Conservation (phyloP, 164 flowering plant species). For the Vitis riparia region DNA sequence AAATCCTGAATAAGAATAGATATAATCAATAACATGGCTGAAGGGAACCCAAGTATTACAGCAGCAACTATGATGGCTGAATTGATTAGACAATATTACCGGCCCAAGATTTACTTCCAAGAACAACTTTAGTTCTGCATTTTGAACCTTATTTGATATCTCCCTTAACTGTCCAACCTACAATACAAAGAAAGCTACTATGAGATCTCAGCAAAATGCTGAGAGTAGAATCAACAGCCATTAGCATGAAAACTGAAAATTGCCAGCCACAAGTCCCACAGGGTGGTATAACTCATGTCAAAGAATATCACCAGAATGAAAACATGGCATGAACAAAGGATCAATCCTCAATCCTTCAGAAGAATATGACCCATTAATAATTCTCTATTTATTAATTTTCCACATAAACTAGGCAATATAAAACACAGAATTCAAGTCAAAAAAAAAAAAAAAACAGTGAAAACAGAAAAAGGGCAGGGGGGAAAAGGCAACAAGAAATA, state of each 20-base stretch:
- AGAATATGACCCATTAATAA: background rate
- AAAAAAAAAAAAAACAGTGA: too few relatives aligned
- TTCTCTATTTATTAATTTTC: background rate
- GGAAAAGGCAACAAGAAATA: background rate
- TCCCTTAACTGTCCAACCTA: conserved; percentile 81
- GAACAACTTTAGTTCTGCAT: conserved; percentile 71
- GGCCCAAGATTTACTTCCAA: conserved; percentile 66
- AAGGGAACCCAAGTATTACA: background rate
- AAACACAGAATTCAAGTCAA: background rate
- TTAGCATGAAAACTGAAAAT: background rate
- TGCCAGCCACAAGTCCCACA: too few relatives aligned
- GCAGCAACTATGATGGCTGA: background rate
- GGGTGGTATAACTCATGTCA: too few relatives aligned
- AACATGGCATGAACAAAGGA: background rate
- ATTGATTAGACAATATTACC: conserved; percentile 31
- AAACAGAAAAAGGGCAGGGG: too few relatives aligned
- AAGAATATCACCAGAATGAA: too few relatives aligned
- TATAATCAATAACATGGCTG: background rate
- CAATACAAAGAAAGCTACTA: conserved; percentile 2
- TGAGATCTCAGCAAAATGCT: background rate
- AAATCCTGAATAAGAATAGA: conserved; percentile 45
- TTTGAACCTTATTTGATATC: conserved; percentile 62
- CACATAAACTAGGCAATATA: background rate
- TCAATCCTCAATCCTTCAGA: background rate
- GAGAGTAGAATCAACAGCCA: background rate